Base-by-base conservation (phyloP, 2,329 filamentous ascomycete genomes). In the Gaeumannomyces tritici region DNA sequence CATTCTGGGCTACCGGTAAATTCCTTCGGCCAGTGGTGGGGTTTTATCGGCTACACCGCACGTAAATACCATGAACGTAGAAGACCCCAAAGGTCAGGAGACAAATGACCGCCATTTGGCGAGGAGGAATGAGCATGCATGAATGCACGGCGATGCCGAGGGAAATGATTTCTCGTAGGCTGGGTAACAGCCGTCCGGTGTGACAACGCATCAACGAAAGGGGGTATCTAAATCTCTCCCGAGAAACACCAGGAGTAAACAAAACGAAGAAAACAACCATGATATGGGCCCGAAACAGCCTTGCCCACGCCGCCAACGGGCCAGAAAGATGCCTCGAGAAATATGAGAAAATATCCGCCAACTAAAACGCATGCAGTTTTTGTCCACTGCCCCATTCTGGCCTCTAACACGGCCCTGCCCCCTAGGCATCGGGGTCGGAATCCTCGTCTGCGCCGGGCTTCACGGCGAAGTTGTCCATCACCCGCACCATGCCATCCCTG, bases 401-500 rank as follows among this genome's bases (percentile, higher is more conserved):
- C 33, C 33, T 18, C 11, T 18, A 35, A 15, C 13, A 35, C 5
- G 12, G 33, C 12, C 12, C 33, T 26, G n/a, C 21, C 21, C 51
- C 51, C 35, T 24, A 61, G 24, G 54, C 51, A 57, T 61, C 60
- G 15, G 54, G 60, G n/a, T 61, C 60, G 26, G n/a, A 1, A 51
- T 51, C 42, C 18, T 27, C 51, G 31, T 35, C 24, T 8, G 33
- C 18, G 13, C 7, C 33, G 8, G 28, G 9, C 18, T 21, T 24
- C 27, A 11, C 18, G 24, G 28, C 2, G 21, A 61, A 57, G 15
- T 61, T 56, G n/a, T 55, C 51, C 24, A 55, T 55, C 6, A 61
- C 31, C 60, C 26, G 64, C 63, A 67, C 9, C 62, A 65, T 65
- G 2, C 64, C 63, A 2, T 71, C 70, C 47, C 72, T 67, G 13